Evolutionary conservation across 495 filamentous ascomycete genomes (phyloP).

Genomic region (Penicillium crystallinum): DNA sequence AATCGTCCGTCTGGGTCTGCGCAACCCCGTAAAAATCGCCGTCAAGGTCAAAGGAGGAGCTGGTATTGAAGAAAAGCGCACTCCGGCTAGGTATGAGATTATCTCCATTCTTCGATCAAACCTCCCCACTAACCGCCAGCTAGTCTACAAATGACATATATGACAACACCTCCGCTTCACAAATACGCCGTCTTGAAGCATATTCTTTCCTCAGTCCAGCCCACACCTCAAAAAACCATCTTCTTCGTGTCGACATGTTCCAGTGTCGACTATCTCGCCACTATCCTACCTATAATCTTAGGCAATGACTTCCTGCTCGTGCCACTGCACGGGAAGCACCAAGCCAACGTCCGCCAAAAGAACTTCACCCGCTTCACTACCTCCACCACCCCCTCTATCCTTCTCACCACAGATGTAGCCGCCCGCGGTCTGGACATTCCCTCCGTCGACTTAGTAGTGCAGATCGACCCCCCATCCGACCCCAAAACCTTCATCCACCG

Average conservation of each 20-base stretch:
- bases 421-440: slow-evolving; percentile 91
- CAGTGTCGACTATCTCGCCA: slow-evolving; percentile 87
- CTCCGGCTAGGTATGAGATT: slow-evolving; percentile 60
- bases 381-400: slow-evolving; percentile 59
- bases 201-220: slow-evolving; percentile 62
- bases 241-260: slow-evolving; percentile 92
- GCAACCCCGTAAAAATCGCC: slow-evolving; percentile 88
- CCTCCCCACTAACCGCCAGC: slow-evolving; percentile 7
- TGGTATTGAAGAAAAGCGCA: slow-evolving; percentile 77
- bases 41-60: slow-evolving; percentile 80
- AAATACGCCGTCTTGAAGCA: slow-evolving; percentile 70
- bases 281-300: slow-evolving; percentile 63
- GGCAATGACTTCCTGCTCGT: slow-evolving; percentile 58
- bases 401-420: slow-evolving; percentile 83
- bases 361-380: slow-evolving; percentile 77
- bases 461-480: slow-evolving; percentile 86
- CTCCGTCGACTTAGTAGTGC: slow-evolving; percentile 87
- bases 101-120: background rate
- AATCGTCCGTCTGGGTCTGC: slow-evolving; percentile 83
- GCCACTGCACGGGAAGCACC: slow-evolving; percentile 86
- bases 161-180: slow-evolving; percentile 65
- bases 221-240: slow-evolving; percentile 76
- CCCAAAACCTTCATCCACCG: slow-evolving; percentile 95
- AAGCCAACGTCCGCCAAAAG: slow-evolving; percentile 68
- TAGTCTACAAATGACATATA: slow-evolving; percentile 83